Evolutionary conservation across 345 rosid genomes (phyloP).

Genomic region (Euclidium syriacum): DNA sequence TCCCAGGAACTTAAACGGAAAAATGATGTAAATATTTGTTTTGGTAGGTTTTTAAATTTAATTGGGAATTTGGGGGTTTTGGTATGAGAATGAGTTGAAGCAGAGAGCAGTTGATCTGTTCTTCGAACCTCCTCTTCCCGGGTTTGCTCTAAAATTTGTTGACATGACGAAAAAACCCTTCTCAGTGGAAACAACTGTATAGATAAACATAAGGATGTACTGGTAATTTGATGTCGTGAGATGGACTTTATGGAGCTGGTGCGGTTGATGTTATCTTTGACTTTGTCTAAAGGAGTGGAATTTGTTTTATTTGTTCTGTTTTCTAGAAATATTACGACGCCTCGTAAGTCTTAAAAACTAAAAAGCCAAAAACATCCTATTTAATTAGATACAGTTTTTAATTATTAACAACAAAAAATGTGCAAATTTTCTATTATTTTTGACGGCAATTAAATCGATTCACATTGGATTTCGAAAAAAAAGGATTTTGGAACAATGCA

Average conservation of each 20-base stretch:
- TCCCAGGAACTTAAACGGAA: constrained; percentile 2
- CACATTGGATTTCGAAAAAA: neutral
- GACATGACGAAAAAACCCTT: constrained; percentile 4
- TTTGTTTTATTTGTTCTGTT: neutral
- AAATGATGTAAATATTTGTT: neutral
- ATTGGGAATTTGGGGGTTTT: constrained; percentile 22
- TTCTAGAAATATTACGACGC: neutral
- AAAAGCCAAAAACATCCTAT: neutral
- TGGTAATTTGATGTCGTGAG: neutral
- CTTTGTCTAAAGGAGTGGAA: neutral
- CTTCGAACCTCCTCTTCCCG: neutral
- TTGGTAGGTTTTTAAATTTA: constrained; percentile 5
- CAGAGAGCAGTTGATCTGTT: constrained; percentile 33
- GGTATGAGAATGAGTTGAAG: constrained; percentile 21
- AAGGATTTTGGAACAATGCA: neutral
- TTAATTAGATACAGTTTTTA: constrained; percentile 11
- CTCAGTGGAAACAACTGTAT: neutral
- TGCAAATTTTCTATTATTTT: neutral
- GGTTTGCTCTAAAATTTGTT: neutral
- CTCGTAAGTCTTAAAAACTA: neutral
- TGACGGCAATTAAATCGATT: neutral
- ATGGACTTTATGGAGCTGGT: constrained; percentile 26
- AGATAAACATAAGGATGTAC: neutral
- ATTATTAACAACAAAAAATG: neutral
- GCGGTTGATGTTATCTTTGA: constrained; percentile 25